Percentiles rank a stretch among this genome's conserved stretches.
Conservation (phyloP, 2,329 filamentous ascomycete genomes). For the Chrysoporthe austroafricana region DNA sequence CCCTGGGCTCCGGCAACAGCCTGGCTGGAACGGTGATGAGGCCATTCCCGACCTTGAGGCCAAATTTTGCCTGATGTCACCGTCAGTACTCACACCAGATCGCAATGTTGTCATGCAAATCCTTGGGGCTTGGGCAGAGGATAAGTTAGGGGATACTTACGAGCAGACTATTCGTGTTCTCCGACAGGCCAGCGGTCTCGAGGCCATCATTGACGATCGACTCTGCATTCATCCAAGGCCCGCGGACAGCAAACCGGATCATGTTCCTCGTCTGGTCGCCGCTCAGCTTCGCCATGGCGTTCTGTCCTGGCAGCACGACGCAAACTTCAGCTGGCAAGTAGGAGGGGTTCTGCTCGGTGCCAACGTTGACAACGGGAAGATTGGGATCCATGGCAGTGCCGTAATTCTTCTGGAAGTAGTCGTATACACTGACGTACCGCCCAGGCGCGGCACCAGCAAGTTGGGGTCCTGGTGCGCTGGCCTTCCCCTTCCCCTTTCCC, state of each 20-base stretch:
- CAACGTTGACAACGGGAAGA: conserved; percentile 62
- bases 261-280: conserved; percentile 59
- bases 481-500: conserved; percentile 9
- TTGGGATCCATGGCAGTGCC: conserved; percentile 37
- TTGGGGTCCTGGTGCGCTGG: conserved; percentile 14
- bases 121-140: neutral
- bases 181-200: conserved; percentile 50
- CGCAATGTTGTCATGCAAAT: neutral
- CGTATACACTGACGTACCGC: conserved; percentile 53
- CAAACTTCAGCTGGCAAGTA: conserved; percentile 66
- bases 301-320: conserved; percentile 58
- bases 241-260: conserved; percentile 63
- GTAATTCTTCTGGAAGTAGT: conserved; percentile 51
- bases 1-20: conserved; percentile 55
- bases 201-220: conserved; percentile 57
- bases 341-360: conserved; percentile 53
- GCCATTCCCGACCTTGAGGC: conserved; percentile 50
- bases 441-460: conserved; percentile 16
- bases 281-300: conserved; percentile 50
- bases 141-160: conserved; percentile 33
- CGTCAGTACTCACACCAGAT: neutral
- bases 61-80: conserved; percentile 35
- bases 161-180: conserved; percentile 42
- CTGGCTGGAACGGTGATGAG: conserved; percentile 68
- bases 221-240: conserved; percentile 57